A percentile compares a stretch with the other conserved stretches of the same genome.
Conservation (phyloP, 352 stramenopile genomes). For the Pythium chondricola region DNA sequence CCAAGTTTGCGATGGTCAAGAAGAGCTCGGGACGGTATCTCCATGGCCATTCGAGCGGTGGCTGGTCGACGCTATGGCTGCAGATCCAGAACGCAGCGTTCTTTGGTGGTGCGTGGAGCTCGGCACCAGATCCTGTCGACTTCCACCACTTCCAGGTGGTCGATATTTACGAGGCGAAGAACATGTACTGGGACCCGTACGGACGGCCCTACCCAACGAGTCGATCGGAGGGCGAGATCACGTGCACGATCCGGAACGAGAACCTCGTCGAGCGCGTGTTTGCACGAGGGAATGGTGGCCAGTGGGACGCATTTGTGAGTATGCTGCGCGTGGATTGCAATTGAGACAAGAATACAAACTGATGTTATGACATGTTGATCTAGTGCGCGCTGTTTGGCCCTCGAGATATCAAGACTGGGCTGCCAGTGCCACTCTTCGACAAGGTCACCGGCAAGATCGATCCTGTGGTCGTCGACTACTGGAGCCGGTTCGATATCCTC, state of each 20-base stretch:
- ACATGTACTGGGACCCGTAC: constrained; percentile 67
- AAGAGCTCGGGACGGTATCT: constrained; percentile 40
- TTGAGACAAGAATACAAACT: no score
- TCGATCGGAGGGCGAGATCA: constrained; percentile 39
- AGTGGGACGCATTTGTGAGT: constrained; percentile 80
- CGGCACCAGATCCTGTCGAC: constrained; percentile 61
- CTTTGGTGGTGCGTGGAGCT: constrained; percentile 74
- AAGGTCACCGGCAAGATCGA: constrained; percentile 72
- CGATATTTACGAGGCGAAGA: constrained; percentile 65
- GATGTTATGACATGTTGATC: no score
- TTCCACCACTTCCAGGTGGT: constrained; percentile 62
- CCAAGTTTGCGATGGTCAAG: constrained; percentile 32
- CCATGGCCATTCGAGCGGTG: constrained; percentile 68
- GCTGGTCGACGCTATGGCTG: constrained; percentile 66
- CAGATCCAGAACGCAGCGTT: constrained; percentile 66
- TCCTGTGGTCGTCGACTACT: constrained; percentile 43
- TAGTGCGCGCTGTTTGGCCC: constrained; percentile 64
- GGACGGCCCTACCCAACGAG: constrained; percentile 52
- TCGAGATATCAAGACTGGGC: constrained; percentile 30
- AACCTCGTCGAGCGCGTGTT: constrained; percentile 66
- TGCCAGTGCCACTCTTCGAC: constrained; percentile 62
- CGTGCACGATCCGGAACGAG: constrained; percentile 62
- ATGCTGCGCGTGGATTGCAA: no score
- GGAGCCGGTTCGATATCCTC: constrained; percentile 60
- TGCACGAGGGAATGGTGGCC: constrained; percentile 56